Percentiles rank a stretch among this genome's conserved stretches.
phyloP scores from a whole-genome alignment of 768 basidiomycete species.

The Grammothele lineata region DNA sequence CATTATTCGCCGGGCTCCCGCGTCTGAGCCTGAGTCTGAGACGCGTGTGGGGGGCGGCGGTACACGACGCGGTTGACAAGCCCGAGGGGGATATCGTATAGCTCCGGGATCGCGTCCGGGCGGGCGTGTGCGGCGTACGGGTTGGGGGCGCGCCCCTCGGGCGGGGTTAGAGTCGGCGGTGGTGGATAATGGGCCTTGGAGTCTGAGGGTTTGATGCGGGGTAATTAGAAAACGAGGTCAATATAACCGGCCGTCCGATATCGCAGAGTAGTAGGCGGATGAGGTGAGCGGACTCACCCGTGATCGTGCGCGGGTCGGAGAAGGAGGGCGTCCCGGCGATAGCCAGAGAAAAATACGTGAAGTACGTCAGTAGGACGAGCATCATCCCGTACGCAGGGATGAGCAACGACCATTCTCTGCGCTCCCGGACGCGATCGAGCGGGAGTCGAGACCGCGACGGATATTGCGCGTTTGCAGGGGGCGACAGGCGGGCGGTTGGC shows the following conservation, averaged over 20 bases:
- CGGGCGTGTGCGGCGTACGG: constrained; percentile 49
- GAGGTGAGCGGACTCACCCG: constrained; percentile 41
- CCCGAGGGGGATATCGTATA: constrained; percentile 82
- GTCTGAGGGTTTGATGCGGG: constrained; percentile 38
- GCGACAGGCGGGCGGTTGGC: not conserved
- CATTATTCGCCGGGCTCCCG: no score
- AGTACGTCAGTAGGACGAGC: constrained; percentile 69
- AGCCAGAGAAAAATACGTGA: constrained; percentile 72
- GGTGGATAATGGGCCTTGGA: constrained; percentile 48
- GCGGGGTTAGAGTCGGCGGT: constrained; percentile 8
- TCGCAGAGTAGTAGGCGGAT: no score
- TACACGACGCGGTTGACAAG: constrained; percentile 76
- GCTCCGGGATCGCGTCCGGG: constrained; percentile 49
- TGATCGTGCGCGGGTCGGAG: constrained; percentile 59
- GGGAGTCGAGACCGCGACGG: not conserved
- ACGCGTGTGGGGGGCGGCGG: not conserved
- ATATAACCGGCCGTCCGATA: no score
- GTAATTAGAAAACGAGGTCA: no score
- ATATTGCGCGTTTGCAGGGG: not conserved
- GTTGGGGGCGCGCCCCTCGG: constrained; percentile 16
- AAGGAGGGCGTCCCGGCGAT: constrained; percentile 68
- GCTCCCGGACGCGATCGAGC: not conserved
- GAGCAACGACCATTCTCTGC: constrained; percentile 82
- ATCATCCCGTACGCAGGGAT: constrained; percentile 76
- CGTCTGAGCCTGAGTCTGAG: not conserved